Percentiles rank a stretch among this genome's conserved stretches.
These are phyloP conservation scores for Aspergillus ruber DNA, from an alignment of 2,329 filamentous ascomycete genomes.

Conservation along the genomic window DNA sequence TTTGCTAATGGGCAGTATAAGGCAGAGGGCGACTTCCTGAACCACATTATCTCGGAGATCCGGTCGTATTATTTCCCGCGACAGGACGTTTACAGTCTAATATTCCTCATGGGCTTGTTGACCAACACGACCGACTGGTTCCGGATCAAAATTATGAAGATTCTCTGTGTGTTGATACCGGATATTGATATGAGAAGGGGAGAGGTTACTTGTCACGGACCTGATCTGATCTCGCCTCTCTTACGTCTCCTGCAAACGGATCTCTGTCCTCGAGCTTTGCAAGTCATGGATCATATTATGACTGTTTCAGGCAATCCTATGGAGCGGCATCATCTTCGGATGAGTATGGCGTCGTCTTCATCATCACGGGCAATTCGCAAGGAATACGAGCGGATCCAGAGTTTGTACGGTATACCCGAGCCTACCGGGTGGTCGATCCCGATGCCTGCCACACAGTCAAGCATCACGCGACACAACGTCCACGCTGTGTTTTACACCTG, in stretches of 20 bases:
- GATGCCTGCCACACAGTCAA: constrained; percentile 81
- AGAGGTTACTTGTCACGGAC: constrained; percentile 83
- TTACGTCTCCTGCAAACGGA: constrained; percentile 85
- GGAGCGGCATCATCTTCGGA: constrained; percentile 88
- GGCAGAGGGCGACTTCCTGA: constrained; percentile 67
- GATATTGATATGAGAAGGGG: constrained; percentile 89
- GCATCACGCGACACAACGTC: constrained; percentile 80
- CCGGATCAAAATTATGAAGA: constrained; percentile 85
- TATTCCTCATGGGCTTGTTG: constrained; percentile 83
- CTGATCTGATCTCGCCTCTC: constrained; percentile 89
- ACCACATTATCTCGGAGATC: constrained; percentile 66
- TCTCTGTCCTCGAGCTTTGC: constrained; percentile 84
- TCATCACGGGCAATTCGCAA: constrained; percentile 82
- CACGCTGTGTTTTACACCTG: constrained; percentile 96
- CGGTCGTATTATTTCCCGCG: constrained; percentile 72
- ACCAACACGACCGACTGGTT: constrained; percentile 87
- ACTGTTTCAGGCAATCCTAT: constrained; percentile 86
- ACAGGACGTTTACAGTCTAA: constrained; percentile 76
- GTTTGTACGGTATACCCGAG: constrained; percentile 92
- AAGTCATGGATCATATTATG: constrained; percentile 92
- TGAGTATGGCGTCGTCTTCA: constrained; percentile 87
- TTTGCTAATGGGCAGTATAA: constrained; percentile 64
- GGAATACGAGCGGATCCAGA: constrained; percentile 90
- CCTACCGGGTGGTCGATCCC: constrained; percentile 95
- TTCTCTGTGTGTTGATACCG: constrained; percentile 76